Evolutionary conservation across 1,139 yeast species (phyloP), one percentile per base, ranked within the genome.

Genomic region (Kodamaea anthophila): DNA sequence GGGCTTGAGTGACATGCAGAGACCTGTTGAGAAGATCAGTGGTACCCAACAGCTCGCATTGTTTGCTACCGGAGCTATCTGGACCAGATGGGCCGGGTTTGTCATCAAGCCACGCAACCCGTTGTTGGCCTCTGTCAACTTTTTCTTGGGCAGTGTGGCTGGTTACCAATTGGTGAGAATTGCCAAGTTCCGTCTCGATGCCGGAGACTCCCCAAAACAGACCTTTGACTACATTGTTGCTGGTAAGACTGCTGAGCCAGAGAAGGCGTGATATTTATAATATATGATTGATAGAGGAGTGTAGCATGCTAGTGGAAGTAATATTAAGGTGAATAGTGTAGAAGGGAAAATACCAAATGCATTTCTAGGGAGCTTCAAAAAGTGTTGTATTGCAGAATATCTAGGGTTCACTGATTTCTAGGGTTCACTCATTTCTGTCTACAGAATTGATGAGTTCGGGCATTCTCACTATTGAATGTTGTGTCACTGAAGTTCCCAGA

Each of bases 1-100:
- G 10, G 97, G 98, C 32, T 68, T 85, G 36, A 80, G 70, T 50
- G 98, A 91, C 57, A 65, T 82, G 39, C 72, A 74, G 44, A 78
- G 97, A 60, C 97, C 97, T 3, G 95, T 86, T 24, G 96, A 88
- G 50, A 81, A 81, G 47, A 66, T 91, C 33, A 78, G 91, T 29
- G 96, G 96, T 34, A 81, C 96, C 16, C 98, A 91, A 58, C 95
- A 85, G 55, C 55, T 82, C 39, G 95, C 98, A 1, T 68, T 91
- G 36, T 71, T 84, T 46, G 91, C 91, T 28, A 91, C 98, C 1
- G 98, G 97, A 34, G 77, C 75, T 33, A 87, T 91, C 47, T 91
- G 98, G 98, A 91, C 98, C 26, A 77, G 98, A 55, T 91, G 98
- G 98, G 88, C 96, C 18, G 73, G 71, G 3, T 74, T 87, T 58